A percentile compares a stretch with the other conserved stretches of the same genome.
phyloP scores from a whole-genome alignment of 257 asterid genomes.

The Leonotis leonurus region DNA sequence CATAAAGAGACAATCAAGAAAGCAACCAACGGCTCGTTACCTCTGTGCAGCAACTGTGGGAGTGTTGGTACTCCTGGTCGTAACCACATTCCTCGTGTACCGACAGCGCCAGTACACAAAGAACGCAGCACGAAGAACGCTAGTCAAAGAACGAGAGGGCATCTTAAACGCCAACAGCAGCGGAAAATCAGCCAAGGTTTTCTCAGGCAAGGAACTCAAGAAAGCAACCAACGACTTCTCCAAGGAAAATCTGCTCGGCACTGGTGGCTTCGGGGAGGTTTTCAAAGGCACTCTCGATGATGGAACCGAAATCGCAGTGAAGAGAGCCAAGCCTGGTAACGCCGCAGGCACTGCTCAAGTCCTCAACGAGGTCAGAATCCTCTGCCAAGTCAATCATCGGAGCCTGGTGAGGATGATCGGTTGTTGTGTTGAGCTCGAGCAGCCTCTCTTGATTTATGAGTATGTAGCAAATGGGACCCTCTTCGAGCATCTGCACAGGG shows the following conservation, averaged over 20 bases:
- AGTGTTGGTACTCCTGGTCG: conserved; percentile 24
- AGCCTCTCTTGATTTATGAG: conserved; percentile 46
- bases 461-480: conserved; percentile 46
- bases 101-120: conserved; percentile 23
- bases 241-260: conserved; percentile 42
- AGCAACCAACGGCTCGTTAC: background rate
- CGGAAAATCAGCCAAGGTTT: conserved; percentile 50
- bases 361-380: conserved; percentile 49
- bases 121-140: conserved; percentile 17
- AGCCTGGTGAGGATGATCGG: conserved; percentile 43
- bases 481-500: conserved; percentile 42
- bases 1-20: background rate
- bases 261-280: conserved; percentile 65
- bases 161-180: conserved; percentile 39
- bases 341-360: conserved; percentile 47
- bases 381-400: conserved; percentile 58
- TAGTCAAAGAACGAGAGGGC: conserved; percentile 45
- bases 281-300: conserved; percentile 49
- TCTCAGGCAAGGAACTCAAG: conserved; percentile 47
- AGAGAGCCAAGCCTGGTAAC: conserved; percentile 50
- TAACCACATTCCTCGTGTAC: conserved; percentile 37
- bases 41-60: conserved; percentile 37
- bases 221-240: conserved; percentile 47
- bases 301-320: conserved; percentile 42
- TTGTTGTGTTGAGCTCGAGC: conserved; percentile 56